A percentile compares a stretch with the other conserved stretches of the same genome.
Evolutionary conservation across 2,329 filamentous ascomycete species (phyloP).

Genomic region (Tolypocladium paradoxum): DNA sequence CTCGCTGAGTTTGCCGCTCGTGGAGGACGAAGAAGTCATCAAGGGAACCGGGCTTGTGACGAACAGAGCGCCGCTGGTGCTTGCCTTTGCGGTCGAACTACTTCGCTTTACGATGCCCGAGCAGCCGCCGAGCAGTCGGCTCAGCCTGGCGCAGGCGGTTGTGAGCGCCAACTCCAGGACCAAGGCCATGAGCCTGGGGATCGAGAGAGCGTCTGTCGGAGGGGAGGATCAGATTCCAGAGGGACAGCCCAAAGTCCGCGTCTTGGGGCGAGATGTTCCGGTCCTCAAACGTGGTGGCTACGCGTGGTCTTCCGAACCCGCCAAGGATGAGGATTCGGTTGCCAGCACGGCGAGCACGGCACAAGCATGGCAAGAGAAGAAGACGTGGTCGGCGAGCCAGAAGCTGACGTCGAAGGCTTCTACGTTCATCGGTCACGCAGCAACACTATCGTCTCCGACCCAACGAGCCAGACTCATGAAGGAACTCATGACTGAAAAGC

Average conservation of each 20-base stretch:
- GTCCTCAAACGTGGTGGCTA: conserved; percentile 74
- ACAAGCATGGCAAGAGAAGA: conserved; percentile 9
- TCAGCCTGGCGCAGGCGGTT: conserved; percentile 75
- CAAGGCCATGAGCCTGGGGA: conserved; percentile 65
- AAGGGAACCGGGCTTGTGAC: conserved; percentile 50
- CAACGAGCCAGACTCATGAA: conserved; percentile 33
- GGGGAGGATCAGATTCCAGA: conserved; percentile 64
- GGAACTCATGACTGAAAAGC: conserved; percentile 35
- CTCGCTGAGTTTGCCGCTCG: conserved; percentile 49
- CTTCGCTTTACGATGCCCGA: conserved; percentile 75
- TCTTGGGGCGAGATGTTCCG: conserved; percentile 63
- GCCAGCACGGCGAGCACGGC: conserved; percentile 7
- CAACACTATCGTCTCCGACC: conserved; percentile 23
- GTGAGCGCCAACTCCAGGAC: conserved; percentile 71
- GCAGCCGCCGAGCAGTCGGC: conserved; percentile 71
- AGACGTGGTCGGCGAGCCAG: conserved; percentile 40
- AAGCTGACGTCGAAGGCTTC: conserved; percentile 42
- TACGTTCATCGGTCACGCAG: conserved; percentile 45
- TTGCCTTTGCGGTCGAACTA: conserved; percentile 67
- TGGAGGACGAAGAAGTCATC: conserved; percentile 48
- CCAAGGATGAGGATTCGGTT: background rate
- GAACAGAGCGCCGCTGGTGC: conserved; percentile 71
- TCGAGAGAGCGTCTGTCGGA: conserved; percentile 53
- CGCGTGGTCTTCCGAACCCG: conserved; percentile 19
- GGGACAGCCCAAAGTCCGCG: conserved; percentile 61